Evolutionary conservation across 768 basidiomycete genomes (phyloP), one percentile per base, ranked within the genome.

Genomic region (Trametes cinnabarina): DNA sequence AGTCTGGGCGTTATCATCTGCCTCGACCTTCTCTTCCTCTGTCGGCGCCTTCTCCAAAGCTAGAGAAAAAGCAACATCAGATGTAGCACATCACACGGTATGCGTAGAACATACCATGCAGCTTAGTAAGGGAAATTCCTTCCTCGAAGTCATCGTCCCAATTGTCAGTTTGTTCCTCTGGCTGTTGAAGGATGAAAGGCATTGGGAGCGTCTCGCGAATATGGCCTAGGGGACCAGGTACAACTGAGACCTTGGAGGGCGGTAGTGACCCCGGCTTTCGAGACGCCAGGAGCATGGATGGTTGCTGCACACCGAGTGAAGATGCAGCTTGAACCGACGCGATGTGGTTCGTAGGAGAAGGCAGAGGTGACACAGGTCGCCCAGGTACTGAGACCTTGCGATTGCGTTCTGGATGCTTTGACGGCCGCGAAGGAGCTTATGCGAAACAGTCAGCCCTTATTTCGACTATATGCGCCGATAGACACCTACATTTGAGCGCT

Each of bases 71-170:
- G 28, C 8, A 30, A 37, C 23, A 3, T 26, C 14, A 47, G 22
- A 19, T 3, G 5, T 28, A 12, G 34, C 30, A 10, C 6, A 5
- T 22, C 22, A 62, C 4, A 41, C 5, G 14, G 2, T 32, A 32
- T 3, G 2, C 2, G 11, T 10, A 11, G 15, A 15, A 26, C 60
- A 14, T 61, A 80, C 84, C 86, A 76, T 88, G 89, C 28, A 95
- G 71, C 71, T 94, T 96, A 8, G 87, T 84, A 51, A 92, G 83
- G 0, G 92, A 93, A 32, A 94, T 94, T 1, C 89, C 93, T 63
- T 92, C 93, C 69, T 94, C 93, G 63, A 99, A 99, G 68, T 99
- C 97, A 62, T 94, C 92, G 67, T 99, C 97, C 97, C 97, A 99
- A 62, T 94, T 96, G 69, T 97, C 94, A 1, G 87, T 90, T 69